These are phyloP conservation scores for Apophysomyces ossiformis DNA, from an alignment of 371 early-diverging fungal species.

Conservation along the genomic window DNA sequence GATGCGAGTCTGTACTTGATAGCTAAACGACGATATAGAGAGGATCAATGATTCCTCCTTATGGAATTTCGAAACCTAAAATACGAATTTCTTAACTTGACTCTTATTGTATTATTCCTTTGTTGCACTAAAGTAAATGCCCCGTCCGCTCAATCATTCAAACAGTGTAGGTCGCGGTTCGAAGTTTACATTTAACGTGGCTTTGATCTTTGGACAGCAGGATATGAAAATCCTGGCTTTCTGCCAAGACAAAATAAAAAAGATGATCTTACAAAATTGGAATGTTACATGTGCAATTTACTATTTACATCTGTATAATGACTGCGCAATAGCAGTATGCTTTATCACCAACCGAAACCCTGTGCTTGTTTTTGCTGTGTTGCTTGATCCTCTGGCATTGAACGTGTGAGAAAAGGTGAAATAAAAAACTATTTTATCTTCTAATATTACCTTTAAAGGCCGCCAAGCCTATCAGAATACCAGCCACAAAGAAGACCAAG, in stretches of 20 bases:
- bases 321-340: neutral
- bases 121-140: too few species aligned
- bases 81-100: too few species aligned
- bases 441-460: slow-evolving; percentile 68
- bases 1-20: too few species aligned
- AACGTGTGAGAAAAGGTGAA: neutral
- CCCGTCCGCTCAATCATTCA: too few species aligned
- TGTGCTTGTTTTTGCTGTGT: slow-evolving; percentile 26
- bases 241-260: neutral
- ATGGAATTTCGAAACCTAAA: too few species aligned
- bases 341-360: slow-evolving; percentile 20
- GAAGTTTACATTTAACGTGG: neutral
- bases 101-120: too few species aligned
- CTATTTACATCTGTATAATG: neutral
- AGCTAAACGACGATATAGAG: too few species aligned
- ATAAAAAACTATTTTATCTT: neutral
- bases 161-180: too few species aligned
- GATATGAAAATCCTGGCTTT: too few species aligned
- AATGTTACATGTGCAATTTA: neutral
- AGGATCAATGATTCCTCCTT: too few species aligned
- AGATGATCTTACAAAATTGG: neutral
- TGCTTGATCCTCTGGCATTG: slow-evolving; percentile 22
- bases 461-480: slow-evolving; percentile 78
- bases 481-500: slow-evolving; percentile 76
- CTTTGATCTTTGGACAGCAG: too few species aligned